Evolutionary conservation across 805 yeast species (phyloP).

Genomic region (Candida fluviatilis): DNA sequence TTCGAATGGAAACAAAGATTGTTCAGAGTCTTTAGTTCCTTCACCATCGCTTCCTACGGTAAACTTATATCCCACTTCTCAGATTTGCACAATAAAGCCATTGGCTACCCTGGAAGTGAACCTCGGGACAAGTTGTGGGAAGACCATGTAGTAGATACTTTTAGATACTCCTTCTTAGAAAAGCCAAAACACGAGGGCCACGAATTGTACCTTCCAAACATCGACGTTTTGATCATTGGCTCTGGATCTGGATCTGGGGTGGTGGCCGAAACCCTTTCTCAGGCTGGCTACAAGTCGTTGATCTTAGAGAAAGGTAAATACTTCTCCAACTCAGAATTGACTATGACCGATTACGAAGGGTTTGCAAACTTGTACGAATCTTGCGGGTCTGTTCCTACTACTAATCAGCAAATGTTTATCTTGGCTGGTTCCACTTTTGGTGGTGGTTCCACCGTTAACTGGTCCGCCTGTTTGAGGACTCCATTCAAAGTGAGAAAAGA

Average conservation of each 20-base stretch:
- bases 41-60: conserved; percentile 23
- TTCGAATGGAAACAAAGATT: conserved; percentile 31
- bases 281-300: conserved; percentile 39
- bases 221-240: conserved; percentile 47
- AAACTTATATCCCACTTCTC: conserved; percentile 20
- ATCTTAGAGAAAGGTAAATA: conserved; percentile 51
- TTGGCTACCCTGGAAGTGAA: conserved; percentile 36
- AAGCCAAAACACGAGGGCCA: conserved; percentile 24
- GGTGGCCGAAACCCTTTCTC: conserved; percentile 42
- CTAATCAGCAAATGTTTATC: conserved; percentile 29
- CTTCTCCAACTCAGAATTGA: conserved; percentile 29
- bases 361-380: conserved; percentile 33
- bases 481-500: conserved; percentile 48
- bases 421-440: conserved; percentile 55
- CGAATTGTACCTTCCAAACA: conserved; percentile 32
- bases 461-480: conserved; percentile 51
- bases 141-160: conserved; percentile 20
- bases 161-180: conserved; percentile 25
- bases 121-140: conserved; percentile 25
- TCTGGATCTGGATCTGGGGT: conserved; percentile 55
- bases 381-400: conserved; percentile 32
- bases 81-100: conserved; percentile 31
- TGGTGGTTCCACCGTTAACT: conserved; percentile 55
- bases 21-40: conserved; percentile 22
- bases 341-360: conserved; percentile 36